Percentiles rank a stretch among this genome's conserved stretches.
These are phyloP conservation scores for Trypanosoma scelopori DNA, from an alignment of 208 protist genomes.

Conservation along the genomic window DNA sequence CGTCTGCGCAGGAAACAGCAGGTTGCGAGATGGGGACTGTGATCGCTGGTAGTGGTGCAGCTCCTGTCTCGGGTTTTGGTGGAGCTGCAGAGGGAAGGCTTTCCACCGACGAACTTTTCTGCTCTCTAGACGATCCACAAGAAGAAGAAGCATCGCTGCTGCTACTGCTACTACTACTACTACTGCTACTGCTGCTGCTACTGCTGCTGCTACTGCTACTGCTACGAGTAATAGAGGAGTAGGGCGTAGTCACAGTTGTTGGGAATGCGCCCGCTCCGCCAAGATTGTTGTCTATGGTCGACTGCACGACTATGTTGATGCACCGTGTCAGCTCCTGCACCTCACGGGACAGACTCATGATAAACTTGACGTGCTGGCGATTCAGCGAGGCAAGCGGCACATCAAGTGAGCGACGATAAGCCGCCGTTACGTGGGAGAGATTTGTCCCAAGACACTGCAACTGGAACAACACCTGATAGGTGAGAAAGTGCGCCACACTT, in stretches of 20 bases:
- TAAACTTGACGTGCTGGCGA: slow-evolving; percentile 64
- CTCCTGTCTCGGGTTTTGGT: neutral
- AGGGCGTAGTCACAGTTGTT: neutral
- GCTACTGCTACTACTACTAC: slow-evolving; percentile 5
- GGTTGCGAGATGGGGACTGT: neutral
- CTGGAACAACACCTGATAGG: slow-evolving; percentile 86
- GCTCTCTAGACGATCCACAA: neutral
- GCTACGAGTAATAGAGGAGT: slow-evolving; percentile 3
- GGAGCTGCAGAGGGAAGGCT: neutral
- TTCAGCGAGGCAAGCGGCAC: slow-evolving; percentile 53
- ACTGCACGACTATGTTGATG: slow-evolving; percentile 83
- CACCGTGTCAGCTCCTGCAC: slow-evolving; percentile 63
- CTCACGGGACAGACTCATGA: slow-evolving; percentile 39
- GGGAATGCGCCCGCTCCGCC: slow-evolving; percentile 17
- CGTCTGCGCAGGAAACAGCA: neutral
- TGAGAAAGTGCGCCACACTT: slow-evolving; percentile 63
- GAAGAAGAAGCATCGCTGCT: slow-evolving; percentile 2
- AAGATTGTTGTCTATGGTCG: slow-evolving; percentile 60
- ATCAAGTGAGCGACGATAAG: slow-evolving; percentile 56
- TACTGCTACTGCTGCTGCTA: slow-evolving; percentile 5
- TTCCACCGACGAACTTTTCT: slow-evolving; percentile 10
- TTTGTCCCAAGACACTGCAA: slow-evolving; percentile 76
- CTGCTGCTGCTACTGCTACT: neutral
- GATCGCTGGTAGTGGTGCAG: neutral
- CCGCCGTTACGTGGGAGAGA: slow-evolving; percentile 61